Conservation (phyloP, 2,329 filamentous ascomycete genomes). For the Stagonosporopsis rhizophila region DNA sequence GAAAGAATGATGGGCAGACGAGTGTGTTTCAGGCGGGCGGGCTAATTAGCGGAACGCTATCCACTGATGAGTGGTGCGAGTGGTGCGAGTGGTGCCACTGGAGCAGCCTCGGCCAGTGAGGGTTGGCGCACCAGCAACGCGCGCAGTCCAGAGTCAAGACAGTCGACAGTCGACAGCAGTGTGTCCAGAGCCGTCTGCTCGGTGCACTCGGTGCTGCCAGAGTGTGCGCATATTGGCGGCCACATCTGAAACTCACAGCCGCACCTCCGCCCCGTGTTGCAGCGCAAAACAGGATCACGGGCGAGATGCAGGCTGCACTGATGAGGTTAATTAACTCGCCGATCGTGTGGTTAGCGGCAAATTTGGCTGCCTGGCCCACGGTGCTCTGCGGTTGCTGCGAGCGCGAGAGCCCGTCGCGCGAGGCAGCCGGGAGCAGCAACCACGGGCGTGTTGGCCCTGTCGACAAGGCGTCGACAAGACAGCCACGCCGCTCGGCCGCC, state of each 20-base stretch:
- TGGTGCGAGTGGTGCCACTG: neutral
- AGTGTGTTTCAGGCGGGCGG: constrained; percentile 12
- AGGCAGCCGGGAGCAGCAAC: neutral
- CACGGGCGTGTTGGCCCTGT: neutral
- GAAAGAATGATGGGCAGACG: constrained; percentile 21
- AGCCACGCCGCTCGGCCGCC: no score
- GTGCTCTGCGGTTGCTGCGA: constrained; percentile 11
- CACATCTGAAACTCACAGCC: constrained; percentile 1
- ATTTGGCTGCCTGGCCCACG: constrained; percentile 13
- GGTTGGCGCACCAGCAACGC: neutral
- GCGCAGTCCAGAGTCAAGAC: no score
- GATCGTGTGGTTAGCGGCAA: constrained; percentile 22
- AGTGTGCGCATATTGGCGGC: neutral
- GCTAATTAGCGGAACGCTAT: constrained; percentile 7
- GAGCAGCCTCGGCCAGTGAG: constrained; percentile 1
- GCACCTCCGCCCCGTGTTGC: neutral
- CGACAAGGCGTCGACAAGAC: neutral
- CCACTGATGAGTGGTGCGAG: neutral
- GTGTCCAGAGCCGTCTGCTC: no score
- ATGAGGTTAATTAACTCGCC: constrained; percentile 23
- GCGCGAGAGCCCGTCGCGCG: neutral
- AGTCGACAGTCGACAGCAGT: no score
- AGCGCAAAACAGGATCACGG: constrained; percentile 2
- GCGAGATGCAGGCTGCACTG: constrained; percentile 5
- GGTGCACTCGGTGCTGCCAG: no score